Evolutionary conservation across 2,329 filamentous ascomycete species (phyloP), one percentile per base, ranked within the genome.

Genomic region (Daldinia sp.): DNA sequence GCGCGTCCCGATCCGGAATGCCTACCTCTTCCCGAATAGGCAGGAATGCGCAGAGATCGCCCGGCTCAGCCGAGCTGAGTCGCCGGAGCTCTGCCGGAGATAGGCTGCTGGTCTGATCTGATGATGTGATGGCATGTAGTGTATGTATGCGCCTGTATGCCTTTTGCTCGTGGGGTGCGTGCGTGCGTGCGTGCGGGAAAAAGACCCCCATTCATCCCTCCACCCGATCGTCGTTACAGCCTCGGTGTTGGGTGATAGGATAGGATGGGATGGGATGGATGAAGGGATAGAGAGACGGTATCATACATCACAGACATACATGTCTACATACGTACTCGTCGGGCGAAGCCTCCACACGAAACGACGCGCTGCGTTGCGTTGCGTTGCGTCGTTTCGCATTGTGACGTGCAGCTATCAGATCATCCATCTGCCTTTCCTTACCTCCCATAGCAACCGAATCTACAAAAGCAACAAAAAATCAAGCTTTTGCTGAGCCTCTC

Each of bases 21-120:
- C 39, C 11, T 45, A 13, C 39, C 39, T 6, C 39, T 43, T 45
- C 43, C 51, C 35, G 43, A 55, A 49, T 41, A 9, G 32, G 58
- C 27, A 35, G 43, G 39, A 27, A 17, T 21, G 35, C 6, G 47
- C 17, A 45, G 21, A 27, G 39, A 45, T 45, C 39, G 39, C 39
- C 61, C 54, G 59, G 63, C 63, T 65, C 37, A 62, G 57, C 32
- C 50, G 57, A 64, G 61, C 57, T 37, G 51, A 57, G 39, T 17
- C 30, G 27, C 23, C 39, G 23, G 39, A 45, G 39, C 21, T 45
- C 39, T 45, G 11, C 39, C 39, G 39, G 39, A 45, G 39, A 45
- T 45, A 45, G 13, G n/a, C 10, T 35, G n/a, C n/a, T 35, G n/a
- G n/a, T n/a, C 39, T 27, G 13, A 27, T 45, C 3, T 15, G 39